Percentiles rank a stretch among this genome's conserved stretches.
These are phyloP conservation scores for Aspergillus panamensis DNA, from an alignment of 495 filamentous ascomycete species.

Conservation along the genomic window DNA sequence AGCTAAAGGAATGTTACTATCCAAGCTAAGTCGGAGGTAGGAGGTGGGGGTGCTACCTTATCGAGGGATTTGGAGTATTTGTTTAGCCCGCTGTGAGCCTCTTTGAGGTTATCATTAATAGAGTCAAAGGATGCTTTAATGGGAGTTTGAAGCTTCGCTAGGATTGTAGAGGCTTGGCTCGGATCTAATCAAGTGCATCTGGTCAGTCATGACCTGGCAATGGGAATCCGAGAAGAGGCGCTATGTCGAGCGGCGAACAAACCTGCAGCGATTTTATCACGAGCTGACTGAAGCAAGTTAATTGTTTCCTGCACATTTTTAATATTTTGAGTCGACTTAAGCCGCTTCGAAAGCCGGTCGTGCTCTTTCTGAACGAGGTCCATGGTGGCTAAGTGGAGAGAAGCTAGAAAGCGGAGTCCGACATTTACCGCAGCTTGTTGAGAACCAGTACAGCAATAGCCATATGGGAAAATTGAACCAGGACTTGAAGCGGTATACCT, in stretches of 20 bases:
- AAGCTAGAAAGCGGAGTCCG: conserved; percentile 19
- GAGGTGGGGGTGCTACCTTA: conserved; percentile 51
- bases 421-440: conserved; percentile 29
- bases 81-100: conserved; percentile 70
- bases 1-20: conserved; percentile 45
- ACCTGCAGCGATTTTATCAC: conserved; percentile 67
- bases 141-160: conserved; percentile 82
- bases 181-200: conserved; percentile 52
- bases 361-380: conserved; percentile 71
- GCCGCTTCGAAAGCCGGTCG: conserved; percentile 60
- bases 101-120: conserved; percentile 74
- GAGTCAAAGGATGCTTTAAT: conserved; percentile 72
- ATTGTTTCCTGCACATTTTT: conserved; percentile 78
- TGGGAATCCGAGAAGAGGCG: conserved; percentile 5
- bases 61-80: conserved; percentile 80
- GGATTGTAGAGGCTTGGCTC: conserved; percentile 59
- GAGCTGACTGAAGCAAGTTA: conserved; percentile 65
- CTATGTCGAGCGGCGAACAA: conserved; percentile 14
- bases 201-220: conserved; percentile 11
- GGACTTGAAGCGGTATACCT: background rate
- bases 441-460: conserved; percentile 13
- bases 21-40: background rate
- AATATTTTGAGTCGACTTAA: conserved; percentile 66
- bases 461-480: conserved; percentile 13
- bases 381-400: conserved; percentile 46